These are phyloP conservation scores for Barnettozyma populi DNA, from an alignment of 805 yeast genomes.

Conservation along the genomic window DNA sequence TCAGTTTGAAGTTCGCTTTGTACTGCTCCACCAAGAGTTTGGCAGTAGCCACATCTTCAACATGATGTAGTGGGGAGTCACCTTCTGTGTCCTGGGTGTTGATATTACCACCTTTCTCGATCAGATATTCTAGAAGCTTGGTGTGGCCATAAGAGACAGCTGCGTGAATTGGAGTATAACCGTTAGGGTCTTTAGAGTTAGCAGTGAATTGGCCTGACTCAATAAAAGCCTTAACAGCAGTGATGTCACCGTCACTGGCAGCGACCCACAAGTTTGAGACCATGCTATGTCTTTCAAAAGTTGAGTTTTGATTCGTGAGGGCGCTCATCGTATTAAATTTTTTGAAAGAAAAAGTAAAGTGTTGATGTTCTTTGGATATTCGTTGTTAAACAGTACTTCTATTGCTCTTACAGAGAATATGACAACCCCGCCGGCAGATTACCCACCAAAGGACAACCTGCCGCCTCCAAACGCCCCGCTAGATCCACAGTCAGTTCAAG, in stretches of 20 bases:
- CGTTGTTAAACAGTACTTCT: background rate
- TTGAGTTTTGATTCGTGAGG: background rate
- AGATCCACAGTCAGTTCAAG: conserved; percentile 24
- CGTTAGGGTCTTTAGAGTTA: conserved; percentile 81
- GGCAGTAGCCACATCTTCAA: conserved; percentile 67
- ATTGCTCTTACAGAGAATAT: background rate
- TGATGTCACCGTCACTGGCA: conserved; percentile 76
- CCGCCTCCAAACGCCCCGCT: conserved; percentile 11
- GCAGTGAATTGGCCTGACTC: conserved; percentile 50
- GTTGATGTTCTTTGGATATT: background rate
- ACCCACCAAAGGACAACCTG: conserved; percentile 5
- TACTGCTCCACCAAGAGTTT: conserved; percentile 58
- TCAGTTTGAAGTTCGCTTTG: conserved; percentile 57
- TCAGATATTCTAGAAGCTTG: conserved; percentile 55
- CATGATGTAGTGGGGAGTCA: conserved; percentile 92
- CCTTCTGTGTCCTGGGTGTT: conserved; percentile 85
- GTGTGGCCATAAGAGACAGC: conserved; percentile 90
- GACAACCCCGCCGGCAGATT: conserved; percentile 4
- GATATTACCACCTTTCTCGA: conserved; percentile 66
- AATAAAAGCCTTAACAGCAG: conserved; percentile 52
- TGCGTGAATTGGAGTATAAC: conserved; percentile 96
- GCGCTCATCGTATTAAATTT: background rate
- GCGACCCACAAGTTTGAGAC: conserved; percentile 82
- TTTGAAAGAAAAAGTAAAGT: background rate
- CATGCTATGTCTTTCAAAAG: conserved; percentile 5